A percentile compares a stretch with the other conserved stretches of the same genome.
These are phyloP conservation scores for Candida coleopterorum DNA, from an alignment of 805 yeast genomes.

Conservation along the genomic window DNA sequence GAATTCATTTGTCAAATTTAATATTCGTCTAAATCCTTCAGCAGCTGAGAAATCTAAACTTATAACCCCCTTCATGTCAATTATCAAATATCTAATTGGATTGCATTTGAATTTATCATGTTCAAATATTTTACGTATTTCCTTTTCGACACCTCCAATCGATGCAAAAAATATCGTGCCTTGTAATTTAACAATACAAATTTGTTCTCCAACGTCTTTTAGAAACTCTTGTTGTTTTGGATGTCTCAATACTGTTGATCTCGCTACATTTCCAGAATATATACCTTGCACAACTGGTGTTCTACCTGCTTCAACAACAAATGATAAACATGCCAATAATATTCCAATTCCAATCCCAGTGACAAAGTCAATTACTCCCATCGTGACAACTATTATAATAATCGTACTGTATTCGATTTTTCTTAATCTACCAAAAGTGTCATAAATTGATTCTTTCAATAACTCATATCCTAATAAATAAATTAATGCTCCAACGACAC, in stretches of 20 bases:
- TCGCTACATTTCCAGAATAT: conserved; percentile 81
- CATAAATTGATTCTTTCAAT: conserved; percentile 78
- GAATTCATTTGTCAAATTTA: conserved; percentile 67
- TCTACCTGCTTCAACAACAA: conserved; percentile 87
- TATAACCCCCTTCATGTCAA: conserved; percentile 80
- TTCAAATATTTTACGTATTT: conserved; percentile 63
- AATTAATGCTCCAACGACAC: conserved; percentile 92
- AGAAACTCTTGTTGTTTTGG: conserved; percentile 84
- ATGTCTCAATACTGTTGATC: conserved; percentile 89
- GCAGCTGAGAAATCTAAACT: conserved; percentile 92
- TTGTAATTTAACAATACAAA: conserved; percentile 78
- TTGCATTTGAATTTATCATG: conserved; percentile 42
- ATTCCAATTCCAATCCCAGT: conserved; percentile 89
- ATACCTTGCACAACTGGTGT: conserved; percentile 76
- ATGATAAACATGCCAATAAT: conserved; percentile 86
- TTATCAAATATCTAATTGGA: conserved; percentile 73
- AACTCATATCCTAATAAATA: conserved; percentile 88
- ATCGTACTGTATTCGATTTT: conserved; percentile 81
- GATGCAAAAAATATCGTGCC: conserved; percentile 94
- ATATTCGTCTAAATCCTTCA: conserved; percentile 86
- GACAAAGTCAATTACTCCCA: conserved; percentile 96
- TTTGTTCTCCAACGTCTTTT: conserved; percentile 83
- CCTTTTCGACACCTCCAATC: conserved; percentile 82
- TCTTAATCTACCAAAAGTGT: conserved; percentile 73
- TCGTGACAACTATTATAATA: conserved; percentile 78